Base-by-base conservation (phyloP, 1,139 yeast species). In the Geotrichum australiense region DNA sequence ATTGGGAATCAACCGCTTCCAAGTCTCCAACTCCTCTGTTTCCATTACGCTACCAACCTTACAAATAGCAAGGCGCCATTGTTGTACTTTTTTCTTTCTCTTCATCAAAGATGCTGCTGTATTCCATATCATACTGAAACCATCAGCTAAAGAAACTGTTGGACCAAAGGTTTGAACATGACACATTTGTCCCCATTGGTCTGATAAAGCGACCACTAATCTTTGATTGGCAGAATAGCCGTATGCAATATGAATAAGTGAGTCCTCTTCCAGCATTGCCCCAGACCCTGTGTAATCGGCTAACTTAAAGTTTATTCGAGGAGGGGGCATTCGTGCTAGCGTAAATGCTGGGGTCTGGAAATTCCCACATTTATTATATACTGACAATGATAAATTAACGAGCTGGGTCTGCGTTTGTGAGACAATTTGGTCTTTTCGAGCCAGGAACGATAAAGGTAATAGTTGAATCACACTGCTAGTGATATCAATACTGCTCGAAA, bases 181-280 rank as follows among this genome's bases (percentile, higher is more conserved):
- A 6, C 80, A 74, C 5, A 76, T 70, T 7, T 68, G 68, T 0
- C 96, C 96, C 54, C 73, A 71, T 39, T 91, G 91, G 56, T 89
- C 96, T 0, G 94, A 72, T 94, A 96, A 86, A 0, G 94, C 81
- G 0, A 86, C 94, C 21, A 80, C 76, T 37, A 86, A 69, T 45
- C 74, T 76, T 48, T 76, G 78, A 56, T 89, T 96, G 4, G 74
- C 68, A 0, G 95, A 82, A 41, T 94, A 61, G 27, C 87, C 86
- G 54, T 87, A 91, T 0, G 95, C 89, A 22, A 91, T 68, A 57
- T 89, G 97, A 29, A 91, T 66, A 51, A 79, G 83, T 1, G 83
- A 70, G 55, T 87, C 96, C 51, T 85, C 89, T 28, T 69, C 69
- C 38, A 65, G 64, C 36, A 67, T 63, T 58, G 57, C 63, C 47